phyloP scores from a whole-genome alignment of 1,284 basidiomycete species.

The Ganoderma sinense region DNA sequence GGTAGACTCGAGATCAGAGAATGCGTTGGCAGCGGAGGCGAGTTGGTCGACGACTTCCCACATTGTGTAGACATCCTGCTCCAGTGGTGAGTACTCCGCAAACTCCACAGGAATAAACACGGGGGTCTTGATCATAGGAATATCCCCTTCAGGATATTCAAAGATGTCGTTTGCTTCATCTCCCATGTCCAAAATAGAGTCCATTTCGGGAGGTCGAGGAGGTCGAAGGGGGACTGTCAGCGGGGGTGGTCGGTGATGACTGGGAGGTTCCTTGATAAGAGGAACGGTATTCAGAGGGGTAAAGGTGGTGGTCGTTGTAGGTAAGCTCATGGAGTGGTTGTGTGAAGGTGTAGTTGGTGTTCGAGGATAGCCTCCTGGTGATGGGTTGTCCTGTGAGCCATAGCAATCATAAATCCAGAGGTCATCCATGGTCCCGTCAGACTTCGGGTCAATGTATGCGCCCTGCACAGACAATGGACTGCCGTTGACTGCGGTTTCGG shows the following conservation, averaged over 20 bases:
- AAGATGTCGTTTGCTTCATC: constrained; percentile 6
- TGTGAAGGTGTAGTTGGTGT: constrained; percentile 26
- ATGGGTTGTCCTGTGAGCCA: constrained; percentile 24
- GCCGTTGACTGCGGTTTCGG: constrained; percentile 8
- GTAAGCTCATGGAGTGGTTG: constrained; percentile 26
- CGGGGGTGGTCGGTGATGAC: constrained; percentile 13
- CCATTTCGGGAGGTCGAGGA: background rate
- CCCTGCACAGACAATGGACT: constrained; percentile 24
- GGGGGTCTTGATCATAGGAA: constrained; percentile 21
- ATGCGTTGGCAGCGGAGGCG: constrained; percentile 20
- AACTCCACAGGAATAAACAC: constrained; percentile 20
- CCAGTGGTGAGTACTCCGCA: constrained; percentile 28
- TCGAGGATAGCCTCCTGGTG: constrained; percentile 25
- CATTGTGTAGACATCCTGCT: constrained; percentile 25
- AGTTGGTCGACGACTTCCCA: constrained; percentile 30
- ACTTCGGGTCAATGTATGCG: constrained; percentile 11
- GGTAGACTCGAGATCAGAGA: constrained; percentile 21
- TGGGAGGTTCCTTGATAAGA: constrained; percentile 21
- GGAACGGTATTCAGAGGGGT: constrained; percentile 19
- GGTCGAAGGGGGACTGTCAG: constrained; percentile 11
- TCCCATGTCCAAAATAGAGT: background rate
- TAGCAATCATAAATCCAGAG: constrained; percentile 33
- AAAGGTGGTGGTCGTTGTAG: constrained; percentile 21
- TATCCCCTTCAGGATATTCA: constrained; percentile 5
- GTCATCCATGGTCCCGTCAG: constrained; percentile 25